Evolutionary conservation across 768 basidiomycete genomes (phyloP).

Genomic region (Tephrocybe rancida): DNA sequence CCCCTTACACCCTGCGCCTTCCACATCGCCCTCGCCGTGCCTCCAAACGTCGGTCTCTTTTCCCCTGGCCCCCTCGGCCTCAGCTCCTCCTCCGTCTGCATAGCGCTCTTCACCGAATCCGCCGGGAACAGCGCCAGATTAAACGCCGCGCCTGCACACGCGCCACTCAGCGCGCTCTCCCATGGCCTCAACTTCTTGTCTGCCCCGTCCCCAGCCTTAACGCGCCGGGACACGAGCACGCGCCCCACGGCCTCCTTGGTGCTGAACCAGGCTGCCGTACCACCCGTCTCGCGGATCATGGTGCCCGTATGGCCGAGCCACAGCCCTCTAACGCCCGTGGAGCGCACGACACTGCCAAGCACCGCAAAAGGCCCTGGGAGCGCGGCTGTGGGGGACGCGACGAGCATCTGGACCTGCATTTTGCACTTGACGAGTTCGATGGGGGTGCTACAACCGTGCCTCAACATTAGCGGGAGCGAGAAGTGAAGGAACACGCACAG

Average conservation of each 20-base stretch:
- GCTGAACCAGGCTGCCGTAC: slow-evolving; percentile 89
- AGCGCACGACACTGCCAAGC: slow-evolving; percentile 60
- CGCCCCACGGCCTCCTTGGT: slow-evolving; percentile 80
- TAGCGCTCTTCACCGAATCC: slow-evolving; percentile 91
- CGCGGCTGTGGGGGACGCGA: slow-evolving; percentile 15
- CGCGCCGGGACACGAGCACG: slow-evolving; percentile 57
- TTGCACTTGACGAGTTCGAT: slow-evolving; percentile 96
- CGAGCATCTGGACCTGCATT: slow-evolving; percentile 95
- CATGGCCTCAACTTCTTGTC: slow-evolving; percentile 52
- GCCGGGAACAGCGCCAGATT: slow-evolving; percentile 93
- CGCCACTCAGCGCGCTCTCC: slow-evolving; percentile 88
- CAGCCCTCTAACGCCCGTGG: slow-evolving; percentile 79
- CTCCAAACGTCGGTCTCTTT: slow-evolving; percentile 48
- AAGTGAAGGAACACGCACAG: slow-evolving; percentile 52
- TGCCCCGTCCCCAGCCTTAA: not conserved
- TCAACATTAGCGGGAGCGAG: not conserved
- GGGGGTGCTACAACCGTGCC: slow-evolving; percentile 67
- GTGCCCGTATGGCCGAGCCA: slow-evolving; percentile 98
- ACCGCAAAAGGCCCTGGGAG: slow-evolving; percentile 80
- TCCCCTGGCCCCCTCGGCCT: slow-evolving; percentile 38
- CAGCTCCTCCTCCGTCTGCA: slow-evolving; percentile 93
- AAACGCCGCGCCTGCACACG: slow-evolving; percentile 82
- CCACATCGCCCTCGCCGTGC: slow-evolving; percentile 73
- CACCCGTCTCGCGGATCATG: slow-evolving; percentile 90
- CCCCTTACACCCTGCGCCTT: slow-evolving; percentile 72